These are phyloP conservation scores for Acacia pycnantha DNA, from an alignment of 331 rosid genomes.

Conservation along the genomic window DNA sequence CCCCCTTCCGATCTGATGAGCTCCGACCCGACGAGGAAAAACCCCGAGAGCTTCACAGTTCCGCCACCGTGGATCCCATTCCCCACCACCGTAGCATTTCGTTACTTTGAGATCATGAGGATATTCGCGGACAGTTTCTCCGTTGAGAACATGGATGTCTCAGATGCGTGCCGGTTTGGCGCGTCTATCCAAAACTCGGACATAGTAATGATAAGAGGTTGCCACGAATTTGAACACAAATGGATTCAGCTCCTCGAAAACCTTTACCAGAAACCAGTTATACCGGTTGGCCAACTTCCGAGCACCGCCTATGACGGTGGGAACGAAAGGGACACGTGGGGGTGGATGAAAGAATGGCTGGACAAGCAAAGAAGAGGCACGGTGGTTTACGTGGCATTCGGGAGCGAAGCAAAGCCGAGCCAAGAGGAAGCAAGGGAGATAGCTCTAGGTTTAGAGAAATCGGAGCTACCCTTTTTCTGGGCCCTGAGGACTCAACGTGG, in stretches of 20 bases:
- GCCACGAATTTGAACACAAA: conserved; percentile 36
- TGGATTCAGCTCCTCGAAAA: conserved; percentile 29
- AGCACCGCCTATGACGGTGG: background rate
- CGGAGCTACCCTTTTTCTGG: conserved; percentile 45
- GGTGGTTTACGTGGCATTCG: conserved; percentile 50
- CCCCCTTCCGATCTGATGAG: background rate
- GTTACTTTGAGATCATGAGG: conserved; percentile 1
- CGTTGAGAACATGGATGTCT: background rate
- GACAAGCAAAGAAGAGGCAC: conserved; percentile 22
- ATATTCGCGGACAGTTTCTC: background rate
- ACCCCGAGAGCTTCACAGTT: conserved; percentile 14
- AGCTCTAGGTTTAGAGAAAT: conserved; percentile 43
- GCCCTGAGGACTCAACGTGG: background rate
- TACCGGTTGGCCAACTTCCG: conserved; percentile 41
- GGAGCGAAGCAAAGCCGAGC: conserved; percentile 34
- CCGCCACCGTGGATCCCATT: conserved; percentile 38
- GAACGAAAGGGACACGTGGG: conserved; percentile 16
- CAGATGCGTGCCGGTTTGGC: conserved; percentile 2
- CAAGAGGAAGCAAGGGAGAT: conserved; percentile 33
- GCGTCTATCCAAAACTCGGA: conserved; percentile 12
- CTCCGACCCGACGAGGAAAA: background rate
- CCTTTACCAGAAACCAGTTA: conserved; percentile 28
- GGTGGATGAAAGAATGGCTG: conserved; percentile 29
- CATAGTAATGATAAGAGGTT: conserved; percentile 26
- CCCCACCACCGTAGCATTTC: conserved; percentile 19